Percentiles rank a stretch among this genome's conserved stretches.
phyloP scores from a whole-genome alignment of 441 rosid species.

The Gossypium davidsonii region DNA sequence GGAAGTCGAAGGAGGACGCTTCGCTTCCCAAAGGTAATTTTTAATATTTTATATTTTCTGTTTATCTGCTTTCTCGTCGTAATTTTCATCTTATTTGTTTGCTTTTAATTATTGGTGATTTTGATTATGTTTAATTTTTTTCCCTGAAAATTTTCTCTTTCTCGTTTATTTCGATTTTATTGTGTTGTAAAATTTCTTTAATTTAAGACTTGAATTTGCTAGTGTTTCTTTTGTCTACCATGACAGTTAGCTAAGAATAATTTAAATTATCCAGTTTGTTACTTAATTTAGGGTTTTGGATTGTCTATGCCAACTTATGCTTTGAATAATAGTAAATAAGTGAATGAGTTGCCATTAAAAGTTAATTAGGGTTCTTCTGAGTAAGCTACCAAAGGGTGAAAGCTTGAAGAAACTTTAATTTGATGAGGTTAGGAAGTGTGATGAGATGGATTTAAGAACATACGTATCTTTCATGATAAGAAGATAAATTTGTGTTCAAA shows the following conservation, averaged over 20 bases:
- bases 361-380: neutral
- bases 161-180: neutral
- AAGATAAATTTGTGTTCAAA: neutral
- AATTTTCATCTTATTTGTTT: neutral
- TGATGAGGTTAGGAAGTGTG: neutral
- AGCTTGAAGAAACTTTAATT: neutral
- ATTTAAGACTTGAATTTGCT: neutral
- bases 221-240: neutral
- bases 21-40: constrained; percentile 88
- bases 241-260: neutral
- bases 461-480: neutral
- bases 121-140: neutral
- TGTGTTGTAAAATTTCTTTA: neutral
- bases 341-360: neutral
- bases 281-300: neutral
- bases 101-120: neutral
- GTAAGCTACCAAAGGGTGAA: neutral
- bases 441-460: neutral
- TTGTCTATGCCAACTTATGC: neutral
- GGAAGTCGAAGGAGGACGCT: constrained; percentile 73
- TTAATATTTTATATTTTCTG: neutral
- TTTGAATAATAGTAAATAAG: neutral
- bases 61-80: neutral
- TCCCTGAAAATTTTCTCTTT: neutral
- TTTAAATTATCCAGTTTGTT: neutral